Evolutionary conservation across 1,284 basidiomycete genomes (phyloP), one percentile per base, ranked within the genome.

Genomic region (Moesziomyces aphidis): DNA sequence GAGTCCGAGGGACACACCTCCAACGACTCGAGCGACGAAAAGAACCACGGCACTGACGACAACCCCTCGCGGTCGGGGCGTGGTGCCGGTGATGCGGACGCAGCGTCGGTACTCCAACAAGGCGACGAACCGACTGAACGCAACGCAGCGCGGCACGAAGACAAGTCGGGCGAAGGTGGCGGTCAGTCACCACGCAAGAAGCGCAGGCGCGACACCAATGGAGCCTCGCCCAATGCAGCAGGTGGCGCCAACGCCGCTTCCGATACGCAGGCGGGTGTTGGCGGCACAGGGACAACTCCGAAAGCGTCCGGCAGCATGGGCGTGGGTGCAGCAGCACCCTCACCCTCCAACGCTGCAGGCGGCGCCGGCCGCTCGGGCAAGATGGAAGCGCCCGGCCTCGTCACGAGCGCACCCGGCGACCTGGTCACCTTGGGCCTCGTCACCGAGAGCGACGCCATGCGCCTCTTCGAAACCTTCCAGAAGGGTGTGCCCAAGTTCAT

Each of bases 381-480:
- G 44, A 73, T 73, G 71, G 71, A 73, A 43, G 71, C 71, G 17
- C 71, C 71, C n/a, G 71, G 61, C 3, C 61, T 73, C n/a, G 55
- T 64, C 10, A 50, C 61, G 2, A 58, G 53, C 24, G 57, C 61
- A 0, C 57, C 61, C 3, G 71, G 64, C 31, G 75, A 77, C 43
- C 47, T 77, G 10, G 63, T 77, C 28, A 71, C 70, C 3, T 34
- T 70, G 15, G 75, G 71, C 21, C 50, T 71, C 17, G 95, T 95
- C 85, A 90, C 93, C 69, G 94, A 92, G 85, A 89, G 91, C 73
- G 91, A 91, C 19, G 94, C 95, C 83, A 65, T 58, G 49, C 66
- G 75, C 21, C 72, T 78, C 73, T 83, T 78, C 61, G 77, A 76
- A 73, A 80, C 76, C 49, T 76, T 63, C 71, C 74, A 76, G 78